Percentiles rank a stretch among this genome's conserved stretches.
These are phyloP conservation scores for Beauveria asiatica DNA, from an alignment of 2,329 filamentous ascomycete genomes.

Conservation along the genomic window DNA sequence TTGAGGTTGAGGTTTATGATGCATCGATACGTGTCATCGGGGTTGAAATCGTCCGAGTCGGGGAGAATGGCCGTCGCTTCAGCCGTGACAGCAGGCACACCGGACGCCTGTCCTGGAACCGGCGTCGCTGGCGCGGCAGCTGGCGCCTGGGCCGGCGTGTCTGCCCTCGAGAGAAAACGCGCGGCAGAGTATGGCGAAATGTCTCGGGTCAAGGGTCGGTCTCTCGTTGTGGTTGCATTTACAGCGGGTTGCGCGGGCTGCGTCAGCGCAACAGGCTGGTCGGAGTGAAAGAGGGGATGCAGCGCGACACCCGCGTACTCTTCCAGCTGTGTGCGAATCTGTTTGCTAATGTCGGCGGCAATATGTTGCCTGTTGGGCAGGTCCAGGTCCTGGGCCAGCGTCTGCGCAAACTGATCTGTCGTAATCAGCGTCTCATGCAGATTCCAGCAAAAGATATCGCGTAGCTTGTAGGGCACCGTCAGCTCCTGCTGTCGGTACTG, in stretches of 20 bases:
- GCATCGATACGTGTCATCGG: constrained; percentile 90
- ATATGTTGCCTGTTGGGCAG: constrained; percentile 65
- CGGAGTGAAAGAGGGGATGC: constrained; percentile 79
- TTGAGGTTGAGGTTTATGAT: constrained; percentile 88
- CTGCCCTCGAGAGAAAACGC: constrained; percentile 37
- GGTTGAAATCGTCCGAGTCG: constrained; percentile 69
- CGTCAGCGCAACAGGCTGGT: constrained; percentile 18
- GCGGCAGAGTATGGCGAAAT: constrained; percentile 29
- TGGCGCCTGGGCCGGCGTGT: constrained; percentile 46
- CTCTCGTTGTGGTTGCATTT: constrained; percentile 16
- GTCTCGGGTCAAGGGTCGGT: constrained; percentile 27
- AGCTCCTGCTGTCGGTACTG: constrained; percentile 73
- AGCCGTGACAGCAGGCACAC: constrained; percentile 52
- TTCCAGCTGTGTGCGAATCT: constrained; percentile 90
- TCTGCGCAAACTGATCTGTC: constrained; percentile 89
- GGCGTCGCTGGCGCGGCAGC: constrained; percentile 44
- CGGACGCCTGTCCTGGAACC: constrained; percentile 30
- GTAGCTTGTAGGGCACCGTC: constrained; percentile 77
- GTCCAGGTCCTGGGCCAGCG: constrained; percentile 85
- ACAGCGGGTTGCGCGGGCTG: constrained; percentile 9
- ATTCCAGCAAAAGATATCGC: constrained; percentile 97
- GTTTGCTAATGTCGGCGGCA: constrained; percentile 76
- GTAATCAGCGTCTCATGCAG: constrained; percentile 90
- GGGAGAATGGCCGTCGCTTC: constrained; percentile 52
- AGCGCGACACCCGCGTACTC: constrained; percentile 93